Conservation (phyloP, 1,139 yeast species). For the Trichomonascaceae sp. region DNA sequence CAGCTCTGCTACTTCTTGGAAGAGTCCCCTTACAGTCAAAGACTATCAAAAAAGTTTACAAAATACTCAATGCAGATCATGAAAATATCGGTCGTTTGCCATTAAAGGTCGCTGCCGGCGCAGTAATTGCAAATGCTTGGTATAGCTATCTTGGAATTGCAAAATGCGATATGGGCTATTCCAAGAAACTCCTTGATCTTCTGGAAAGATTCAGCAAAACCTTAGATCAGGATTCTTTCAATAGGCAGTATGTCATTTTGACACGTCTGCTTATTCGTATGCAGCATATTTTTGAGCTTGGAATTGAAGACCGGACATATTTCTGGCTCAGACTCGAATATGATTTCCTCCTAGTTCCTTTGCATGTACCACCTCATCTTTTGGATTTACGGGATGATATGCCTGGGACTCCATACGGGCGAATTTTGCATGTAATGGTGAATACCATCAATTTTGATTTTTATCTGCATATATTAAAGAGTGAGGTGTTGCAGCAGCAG, state of each 20-base stretch:
- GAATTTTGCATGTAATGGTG: slow-evolving; percentile 11
- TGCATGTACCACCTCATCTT: slow-evolving; percentile 9
- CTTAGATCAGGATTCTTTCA: slow-evolving; percentile 6
- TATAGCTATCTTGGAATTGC: slow-evolving; percentile 1
- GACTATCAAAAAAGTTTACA: background rate
- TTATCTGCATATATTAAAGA: slow-evolving; percentile 10
- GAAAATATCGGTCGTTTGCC: background rate
- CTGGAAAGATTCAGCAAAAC: slow-evolving; percentile 1
- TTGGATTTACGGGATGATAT: slow-evolving; percentile 12
- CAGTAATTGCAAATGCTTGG: slow-evolving; percentile 9
- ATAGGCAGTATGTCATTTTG: slow-evolving; percentile 8
- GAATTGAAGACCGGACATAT: slow-evolving; percentile 1
- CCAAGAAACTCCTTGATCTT: background rate
- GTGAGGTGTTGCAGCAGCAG: slow-evolving; percentile 3
- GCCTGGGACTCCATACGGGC: slow-evolving; percentile 12
- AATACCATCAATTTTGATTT: slow-evolving; percentile 11
- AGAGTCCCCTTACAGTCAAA: slow-evolving; percentile 4
- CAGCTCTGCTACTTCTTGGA: slow-evolving; percentile 6
- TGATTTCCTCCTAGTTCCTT: slow-evolving; percentile 11
- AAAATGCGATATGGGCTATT: background rate
- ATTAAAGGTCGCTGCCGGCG: slow-evolving; percentile 3
- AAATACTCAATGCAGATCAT: slow-evolving; percentile 1
- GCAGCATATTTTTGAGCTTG: slow-evolving; percentile 1
- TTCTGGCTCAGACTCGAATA: slow-evolving; percentile 12
- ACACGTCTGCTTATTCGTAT: slow-evolving; percentile 8